Evolutionary conservation across 768 basidiomycete genomes (phyloP), one percentile per base, ranked within the genome.

Genomic region (Agrocybe pediades): DNA sequence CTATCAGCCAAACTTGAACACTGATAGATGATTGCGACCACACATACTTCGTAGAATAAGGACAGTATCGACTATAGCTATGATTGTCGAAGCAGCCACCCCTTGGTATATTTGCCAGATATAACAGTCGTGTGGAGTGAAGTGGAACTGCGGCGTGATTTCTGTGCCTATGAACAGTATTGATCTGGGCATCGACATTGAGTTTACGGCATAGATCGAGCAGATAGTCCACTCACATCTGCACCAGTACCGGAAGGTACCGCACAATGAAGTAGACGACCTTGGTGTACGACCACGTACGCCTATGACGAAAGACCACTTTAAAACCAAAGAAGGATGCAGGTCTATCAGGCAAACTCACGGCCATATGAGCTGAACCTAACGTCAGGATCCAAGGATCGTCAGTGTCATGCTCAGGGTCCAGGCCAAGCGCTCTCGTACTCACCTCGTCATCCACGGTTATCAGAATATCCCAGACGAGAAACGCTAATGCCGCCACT

Each of bases 101-200:
- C 68, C 75, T 63, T 76, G 75, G 49, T 71, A 76, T n/a, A 75
- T 63, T 55, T 75, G 68, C 75, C 75, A 78, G 48, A 75, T 71
- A 60, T 68, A 78, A 58, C 76, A 78, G 36, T 68, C 74, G 50
- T 72, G 71, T 6, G 53, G 49, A 2, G 74, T 71, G 55, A 75
- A 77, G 36, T 69, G 63, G 30, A 75, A 69, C 3, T 52, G 57
- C 3, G 73, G 68, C 13, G 71, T 68, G 21, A 74, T 52, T 46
- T 72, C 70, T 20, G 73, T 66, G 20, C 70, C 72, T 40, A 74
- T 66, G 46, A 71, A 58, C 20, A 72, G 60, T 40, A 70, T 68
- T 5, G 72, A 70, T 46, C 73, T 72, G 46, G 13, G 21, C 17
- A 24, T 48, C 15, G 40, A 36, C 7, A 11, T 36, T 21, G 19